Percentiles rank a stretch among this genome's conserved stretches.
These are phyloP conservation scores for Vaccinium vitisidaea DNA, from an alignment of 148 eudicot genomes.

Conservation along the genomic window DNA sequence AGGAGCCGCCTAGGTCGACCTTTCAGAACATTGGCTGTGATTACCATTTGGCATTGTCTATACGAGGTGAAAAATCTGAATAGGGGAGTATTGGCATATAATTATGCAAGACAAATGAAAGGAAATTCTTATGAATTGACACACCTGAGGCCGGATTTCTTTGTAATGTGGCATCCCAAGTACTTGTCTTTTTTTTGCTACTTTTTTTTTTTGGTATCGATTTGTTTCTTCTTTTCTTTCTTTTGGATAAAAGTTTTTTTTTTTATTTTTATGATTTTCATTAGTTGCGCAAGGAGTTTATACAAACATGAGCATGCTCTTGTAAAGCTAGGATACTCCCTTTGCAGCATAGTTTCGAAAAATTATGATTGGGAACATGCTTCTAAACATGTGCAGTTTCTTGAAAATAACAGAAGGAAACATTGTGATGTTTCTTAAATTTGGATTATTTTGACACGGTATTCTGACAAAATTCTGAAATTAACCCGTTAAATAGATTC, in stretches of 20 bases:
- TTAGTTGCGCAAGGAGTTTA: neutral
- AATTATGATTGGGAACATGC: neutral
- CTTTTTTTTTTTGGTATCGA: neutral
- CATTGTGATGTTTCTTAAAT: neutral
- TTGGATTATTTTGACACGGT: neutral
- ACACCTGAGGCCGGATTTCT: neutral
- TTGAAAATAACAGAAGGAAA: neutral
- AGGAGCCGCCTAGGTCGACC: too few relatives aligned
- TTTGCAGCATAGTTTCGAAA: neutral
- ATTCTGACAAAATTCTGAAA: neutral
- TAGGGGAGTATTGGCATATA: neutral
- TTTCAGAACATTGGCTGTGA: neutral
- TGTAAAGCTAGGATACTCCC: neutral
- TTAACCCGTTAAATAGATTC: neutral
- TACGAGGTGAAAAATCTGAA: neutral
- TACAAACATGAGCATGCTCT: constrained; percentile 2
- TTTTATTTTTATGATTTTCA: neutral
- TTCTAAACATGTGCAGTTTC: neutral
- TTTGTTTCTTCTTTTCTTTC: neutral
- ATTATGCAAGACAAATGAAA: neutral
- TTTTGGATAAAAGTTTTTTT: neutral
- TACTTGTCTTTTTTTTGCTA: neutral
- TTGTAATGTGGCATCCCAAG: neutral
- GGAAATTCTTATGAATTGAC: neutral
- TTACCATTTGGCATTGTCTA: neutral